A percentile compares a stretch with the other conserved stretches of the same genome.
These are phyloP conservation scores for Pythium aquatile DNA, from an alignment of 352 stramenopile species.

Conservation along the genomic window DNA sequence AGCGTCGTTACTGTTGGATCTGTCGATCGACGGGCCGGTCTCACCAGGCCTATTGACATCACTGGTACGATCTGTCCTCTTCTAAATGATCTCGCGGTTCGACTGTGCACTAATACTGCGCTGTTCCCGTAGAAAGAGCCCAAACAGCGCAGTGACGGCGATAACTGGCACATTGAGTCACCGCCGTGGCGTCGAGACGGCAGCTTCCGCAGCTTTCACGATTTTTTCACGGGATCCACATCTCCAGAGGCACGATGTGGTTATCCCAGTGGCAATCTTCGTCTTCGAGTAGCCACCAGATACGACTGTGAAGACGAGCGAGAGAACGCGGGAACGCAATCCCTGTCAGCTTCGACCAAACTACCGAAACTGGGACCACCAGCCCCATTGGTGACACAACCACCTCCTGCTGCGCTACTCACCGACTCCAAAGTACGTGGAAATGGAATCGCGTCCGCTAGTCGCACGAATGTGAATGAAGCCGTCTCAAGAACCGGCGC, in stretches of 20 bases:
- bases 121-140: not conserved
- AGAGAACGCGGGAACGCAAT: not conserved
- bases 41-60: not conserved
- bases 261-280: not conserved
- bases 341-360: not conserved
- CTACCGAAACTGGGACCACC: not conserved
- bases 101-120: not conserved
- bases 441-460: no score
- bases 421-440: no score
- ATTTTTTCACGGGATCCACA: constrained; percentile 36
- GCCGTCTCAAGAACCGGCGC: not conserved
- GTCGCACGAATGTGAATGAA: no score
- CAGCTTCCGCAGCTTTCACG: constrained; percentile 45
- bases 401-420: no score
- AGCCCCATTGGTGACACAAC: not conserved
- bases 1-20: constrained; percentile 1
- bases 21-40: not conserved
- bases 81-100: not conserved
- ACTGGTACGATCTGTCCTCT: not conserved
- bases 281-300: not conserved
- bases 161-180: constrained; percentile 13
- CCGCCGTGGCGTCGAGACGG: constrained; percentile 27
- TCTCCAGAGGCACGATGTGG: not conserved
- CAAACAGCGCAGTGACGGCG: not conserved
- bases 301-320: not conserved